Evolutionary conservation across 169 alveolate genomes (phyloP).

Genomic region (Blepharisma undulans): DNA sequence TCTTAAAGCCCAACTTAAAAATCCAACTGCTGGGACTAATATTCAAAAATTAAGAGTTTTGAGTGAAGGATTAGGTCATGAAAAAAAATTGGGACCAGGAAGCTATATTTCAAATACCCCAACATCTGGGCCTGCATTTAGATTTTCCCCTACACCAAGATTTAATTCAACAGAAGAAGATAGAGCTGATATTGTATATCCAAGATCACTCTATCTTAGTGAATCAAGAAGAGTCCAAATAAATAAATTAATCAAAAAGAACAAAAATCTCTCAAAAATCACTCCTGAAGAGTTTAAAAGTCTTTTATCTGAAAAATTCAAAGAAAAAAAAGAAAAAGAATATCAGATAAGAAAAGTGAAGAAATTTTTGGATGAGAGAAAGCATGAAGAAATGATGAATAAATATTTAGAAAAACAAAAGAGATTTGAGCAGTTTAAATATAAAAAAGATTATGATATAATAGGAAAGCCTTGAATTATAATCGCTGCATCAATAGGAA

Average conservation of each 20-base stretch:
- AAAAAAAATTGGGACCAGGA: background rate
- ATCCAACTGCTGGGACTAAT: background rate
- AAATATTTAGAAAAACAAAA: background rate
- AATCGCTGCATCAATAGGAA: background rate
- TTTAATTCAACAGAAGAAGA: background rate
- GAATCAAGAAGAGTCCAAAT: background rate
- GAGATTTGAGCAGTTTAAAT: background rate
- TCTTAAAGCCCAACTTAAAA: background rate
- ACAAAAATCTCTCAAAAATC: background rate
- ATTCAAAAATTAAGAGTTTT: background rate
- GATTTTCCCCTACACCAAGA: background rate
- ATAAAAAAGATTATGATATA: background rate
- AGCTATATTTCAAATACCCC: background rate
- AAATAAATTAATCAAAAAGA: background rate
- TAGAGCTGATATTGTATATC: background rate
- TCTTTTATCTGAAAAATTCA: background rate
- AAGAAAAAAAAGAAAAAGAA: background rate
- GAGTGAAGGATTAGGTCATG: background rate
- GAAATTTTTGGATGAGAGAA: background rate
- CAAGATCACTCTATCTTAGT: background rate
- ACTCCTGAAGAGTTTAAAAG: background rate
- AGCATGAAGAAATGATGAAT: background rate
- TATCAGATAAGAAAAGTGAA: background rate
- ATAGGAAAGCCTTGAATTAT: background rate
- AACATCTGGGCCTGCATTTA: background rate